A percentile compares a stretch with the other conserved stretches of the same genome.
Evolutionary conservation across 352 stramenopile genomes (phyloP).

Genomic region (Pythium sukuiense): DNA sequence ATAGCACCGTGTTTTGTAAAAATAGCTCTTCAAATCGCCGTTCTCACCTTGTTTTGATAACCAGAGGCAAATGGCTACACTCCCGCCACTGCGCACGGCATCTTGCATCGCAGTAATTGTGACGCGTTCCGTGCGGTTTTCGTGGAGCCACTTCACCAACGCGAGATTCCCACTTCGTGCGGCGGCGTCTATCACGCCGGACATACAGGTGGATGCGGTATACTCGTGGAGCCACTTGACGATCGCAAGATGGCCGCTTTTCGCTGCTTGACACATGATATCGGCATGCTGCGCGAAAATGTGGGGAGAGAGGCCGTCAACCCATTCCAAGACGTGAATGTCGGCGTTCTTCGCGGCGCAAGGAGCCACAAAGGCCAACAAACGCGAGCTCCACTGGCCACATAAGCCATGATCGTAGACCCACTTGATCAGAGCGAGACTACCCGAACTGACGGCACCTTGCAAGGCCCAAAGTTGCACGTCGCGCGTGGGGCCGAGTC

Average conservation of each 20-base stretch:
- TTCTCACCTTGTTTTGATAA: not conserved
- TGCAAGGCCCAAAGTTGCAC: no score
- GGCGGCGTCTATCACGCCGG: not conserved
- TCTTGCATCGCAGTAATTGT: conserved; percentile 8
- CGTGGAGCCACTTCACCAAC: conserved; percentile 18
- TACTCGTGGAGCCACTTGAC: conserved; percentile 13
- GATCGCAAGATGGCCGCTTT: conserved; percentile 1
- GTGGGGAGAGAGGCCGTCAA: no score
- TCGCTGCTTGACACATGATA: no score
- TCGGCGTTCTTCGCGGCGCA: no score
- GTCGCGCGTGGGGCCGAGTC: no score
- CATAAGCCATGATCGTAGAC: no score
- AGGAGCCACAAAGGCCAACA: no score
- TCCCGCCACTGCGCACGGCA: not conserved
- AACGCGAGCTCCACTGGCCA: no score
- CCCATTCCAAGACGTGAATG: no score
- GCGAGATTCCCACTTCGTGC: conserved; percentile 8
- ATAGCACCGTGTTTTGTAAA: not conserved
- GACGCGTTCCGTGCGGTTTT: not conserved
- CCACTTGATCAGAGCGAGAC: no score
- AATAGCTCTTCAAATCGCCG: not conserved
- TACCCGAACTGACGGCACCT: no score
- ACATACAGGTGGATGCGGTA: not conserved
- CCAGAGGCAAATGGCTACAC: not conserved
- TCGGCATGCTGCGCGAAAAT: no score